Evolutionary conservation across 176 grass and related monocot genomes (phyloP).

Genomic region (Eragrostis curvula): DNA sequence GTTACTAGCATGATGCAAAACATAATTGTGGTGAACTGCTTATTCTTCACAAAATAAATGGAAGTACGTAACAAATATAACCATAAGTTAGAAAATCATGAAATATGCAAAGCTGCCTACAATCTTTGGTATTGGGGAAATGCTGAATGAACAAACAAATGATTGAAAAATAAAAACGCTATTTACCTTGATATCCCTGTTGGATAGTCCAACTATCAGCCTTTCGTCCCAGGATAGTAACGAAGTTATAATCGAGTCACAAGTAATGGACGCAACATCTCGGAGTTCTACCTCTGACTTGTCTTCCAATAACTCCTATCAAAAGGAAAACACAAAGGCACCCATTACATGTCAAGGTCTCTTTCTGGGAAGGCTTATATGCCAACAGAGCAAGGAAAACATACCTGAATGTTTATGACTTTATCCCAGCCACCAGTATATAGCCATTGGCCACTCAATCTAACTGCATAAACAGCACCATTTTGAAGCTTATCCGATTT

Average conservation of each 20-base stretch:
- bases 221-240: conserved; percentile 67
- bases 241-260: conserved; percentile 79
- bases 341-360: conserved; percentile 2
- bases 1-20: conserved; percentile 22
- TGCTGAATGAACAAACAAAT: conserved; percentile 10
- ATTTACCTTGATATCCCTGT: conserved; percentile 86
- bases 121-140: neutral
- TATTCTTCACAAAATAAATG: neutral
- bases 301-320: conserved; percentile 67
- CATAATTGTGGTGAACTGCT: conserved; percentile 8
- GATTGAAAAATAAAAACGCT: neutral
- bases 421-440: conserved; percentile 92
- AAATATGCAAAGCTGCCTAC: neutral
- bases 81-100: conserved; percentile 1
- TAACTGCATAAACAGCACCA: conserved; percentile 78
- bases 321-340: conserved; percentile 6
- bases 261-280: conserved; percentile 72
- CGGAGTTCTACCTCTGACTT: conserved; percentile 71
- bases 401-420: conserved; percentile 77
- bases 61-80: neutral
- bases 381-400: conserved; percentile 10
- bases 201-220: conserved; percentile 81
- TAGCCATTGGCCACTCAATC: conserved; percentile 63
- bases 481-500: conserved; percentile 71
- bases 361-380: neutral